Percentiles rank a stretch among this genome's conserved stretches.
These are phyloP conservation scores for Trichoderma atroviride DNA, from an alignment of 2,329 filamentous ascomycete species.

Conservation along the genomic window DNA sequence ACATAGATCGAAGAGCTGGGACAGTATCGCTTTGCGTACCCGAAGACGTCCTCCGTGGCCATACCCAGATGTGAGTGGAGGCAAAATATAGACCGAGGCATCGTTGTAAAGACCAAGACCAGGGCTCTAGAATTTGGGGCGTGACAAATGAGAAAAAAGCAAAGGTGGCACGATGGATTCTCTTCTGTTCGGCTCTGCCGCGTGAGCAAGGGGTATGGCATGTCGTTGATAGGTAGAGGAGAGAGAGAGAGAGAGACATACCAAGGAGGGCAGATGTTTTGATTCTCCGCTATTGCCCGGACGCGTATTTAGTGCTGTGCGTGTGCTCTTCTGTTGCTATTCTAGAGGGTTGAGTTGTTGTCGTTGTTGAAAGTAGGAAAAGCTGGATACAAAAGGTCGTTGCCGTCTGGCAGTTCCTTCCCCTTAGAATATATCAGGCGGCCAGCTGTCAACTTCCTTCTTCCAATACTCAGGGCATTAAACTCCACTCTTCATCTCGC, in stretches of 20 bases:
- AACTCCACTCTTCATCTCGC: not conserved
- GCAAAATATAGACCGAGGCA: not conserved
- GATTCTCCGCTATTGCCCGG: not conserved
- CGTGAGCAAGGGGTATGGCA: not conserved
- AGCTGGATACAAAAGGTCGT: not conserved
- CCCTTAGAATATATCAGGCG: not conserved
- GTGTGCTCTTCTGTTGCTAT: not conserved
- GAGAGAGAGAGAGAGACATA: not conserved
- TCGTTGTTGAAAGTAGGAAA: not conserved
- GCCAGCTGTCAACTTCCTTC: not conserved
- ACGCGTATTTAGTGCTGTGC: not conserved
- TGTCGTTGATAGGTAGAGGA: not conserved
- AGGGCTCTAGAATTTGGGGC: not conserved
- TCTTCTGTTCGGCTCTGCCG: not conserved
- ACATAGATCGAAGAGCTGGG: not conserved
- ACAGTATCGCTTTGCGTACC: not conserved
- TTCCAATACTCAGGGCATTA: not conserved
- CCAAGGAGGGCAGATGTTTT: not conserved
- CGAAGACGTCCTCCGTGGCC: not conserved
- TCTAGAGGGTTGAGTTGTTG: not conserved
- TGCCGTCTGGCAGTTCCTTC: not conserved
- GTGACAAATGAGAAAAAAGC: not conserved
- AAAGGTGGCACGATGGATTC: not conserved
- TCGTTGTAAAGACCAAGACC: not conserved
- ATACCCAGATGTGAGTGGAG: not conserved